These are phyloP conservation scores for Lepraria neglecta DNA, from an alignment of 495 filamentous ascomycete species.

Conservation along the genomic window DNA sequence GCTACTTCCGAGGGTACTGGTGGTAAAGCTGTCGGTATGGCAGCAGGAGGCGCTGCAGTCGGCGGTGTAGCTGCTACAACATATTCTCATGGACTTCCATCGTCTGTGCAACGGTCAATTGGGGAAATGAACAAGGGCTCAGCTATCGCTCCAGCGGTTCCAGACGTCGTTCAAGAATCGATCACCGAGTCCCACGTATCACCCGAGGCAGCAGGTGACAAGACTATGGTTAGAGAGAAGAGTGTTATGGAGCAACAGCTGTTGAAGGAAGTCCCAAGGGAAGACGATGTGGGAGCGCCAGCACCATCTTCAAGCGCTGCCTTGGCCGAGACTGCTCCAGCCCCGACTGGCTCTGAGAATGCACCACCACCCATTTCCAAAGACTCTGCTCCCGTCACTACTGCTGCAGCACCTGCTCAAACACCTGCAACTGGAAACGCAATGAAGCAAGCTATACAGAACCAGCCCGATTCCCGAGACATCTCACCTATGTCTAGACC, in stretches of 20 bases:
- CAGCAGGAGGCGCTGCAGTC: constrained; percentile 38
- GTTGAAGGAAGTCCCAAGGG: constrained; percentile 46
- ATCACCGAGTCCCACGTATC: constrained; percentile 53
- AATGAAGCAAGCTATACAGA: constrained; percentile 18
- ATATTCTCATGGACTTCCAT: constrained; percentile 31
- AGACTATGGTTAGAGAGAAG: constrained; percentile 69
- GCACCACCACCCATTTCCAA: constrained; percentile 10
- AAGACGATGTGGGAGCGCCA: constrained; percentile 45
- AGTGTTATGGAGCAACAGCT: constrained; percentile 66
- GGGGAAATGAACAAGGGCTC: constrained; percentile 30
- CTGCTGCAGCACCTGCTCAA: constrained; percentile 13
- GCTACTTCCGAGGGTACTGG: constrained; percentile 52
- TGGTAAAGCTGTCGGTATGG: constrained; percentile 35
- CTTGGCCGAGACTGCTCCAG: constrained; percentile 40
- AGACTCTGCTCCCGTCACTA: constrained; percentile 13
- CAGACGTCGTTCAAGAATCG: constrained; percentile 67
- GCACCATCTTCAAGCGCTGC: constrained; percentile 47
- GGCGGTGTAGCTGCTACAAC: constrained; percentile 34
- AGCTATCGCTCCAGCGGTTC: constrained; percentile 48
- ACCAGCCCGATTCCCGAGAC: constrained; percentile 32
- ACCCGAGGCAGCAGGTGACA: constrained; percentile 66
- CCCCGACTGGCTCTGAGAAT: constrained; percentile 21
- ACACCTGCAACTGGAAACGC: constrained; percentile 16
- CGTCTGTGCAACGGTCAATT: constrained; percentile 27
- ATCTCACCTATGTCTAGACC: constrained; percentile 41